Percentiles rank a stretch among this genome's conserved stretches.
Conservation (phyloP, 768 basidiomycete genomes). For the Boletus subcaerulescens region DNA sequence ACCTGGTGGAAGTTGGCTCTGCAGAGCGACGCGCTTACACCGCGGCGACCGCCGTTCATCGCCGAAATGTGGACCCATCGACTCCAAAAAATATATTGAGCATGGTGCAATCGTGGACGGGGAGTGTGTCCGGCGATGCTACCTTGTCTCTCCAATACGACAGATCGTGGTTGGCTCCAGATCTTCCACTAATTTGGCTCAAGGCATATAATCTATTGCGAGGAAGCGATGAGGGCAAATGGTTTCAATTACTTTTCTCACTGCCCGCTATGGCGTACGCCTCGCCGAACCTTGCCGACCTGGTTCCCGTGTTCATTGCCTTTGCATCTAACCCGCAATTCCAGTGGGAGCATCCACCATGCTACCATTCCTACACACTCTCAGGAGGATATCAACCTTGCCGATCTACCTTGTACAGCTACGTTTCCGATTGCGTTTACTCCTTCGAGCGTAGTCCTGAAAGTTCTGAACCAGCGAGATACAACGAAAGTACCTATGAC, state of each 20-base stretch:
- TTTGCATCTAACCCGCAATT: constrained; percentile 19
- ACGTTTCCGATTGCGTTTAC: background rate
- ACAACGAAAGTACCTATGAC: background rate
- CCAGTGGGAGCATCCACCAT: constrained; percentile 11
- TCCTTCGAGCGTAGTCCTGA: constrained; percentile 15
- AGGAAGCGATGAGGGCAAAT: background rate
- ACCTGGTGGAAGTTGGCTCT: background rate
- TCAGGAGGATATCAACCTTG: constrained; percentile 7
- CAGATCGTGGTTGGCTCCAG: constrained; percentile 25
- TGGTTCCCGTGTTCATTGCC: constrained; percentile 31
- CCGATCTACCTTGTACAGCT: background rate
- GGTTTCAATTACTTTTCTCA: constrained; percentile 28
- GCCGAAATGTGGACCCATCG: background rate
- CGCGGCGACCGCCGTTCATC: constrained; percentile 4
- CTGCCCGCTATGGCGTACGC: constrained; percentile 32
- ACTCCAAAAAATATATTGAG: background rate
- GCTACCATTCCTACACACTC: constrained; percentile 8
- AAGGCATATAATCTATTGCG: constrained; percentile 26
- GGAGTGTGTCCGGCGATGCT: background rate
- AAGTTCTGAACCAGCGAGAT: background rate
- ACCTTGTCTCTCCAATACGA: constrained; percentile 20
- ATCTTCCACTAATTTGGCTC: constrained; percentile 24
- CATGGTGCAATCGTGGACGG: constrained; percentile 12
- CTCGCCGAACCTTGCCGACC: constrained; percentile 4
- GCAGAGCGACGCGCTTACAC: constrained; percentile 15